Conservation (phyloP, 345 rosid genomes). For the Cochlearia excelsa region DNA sequence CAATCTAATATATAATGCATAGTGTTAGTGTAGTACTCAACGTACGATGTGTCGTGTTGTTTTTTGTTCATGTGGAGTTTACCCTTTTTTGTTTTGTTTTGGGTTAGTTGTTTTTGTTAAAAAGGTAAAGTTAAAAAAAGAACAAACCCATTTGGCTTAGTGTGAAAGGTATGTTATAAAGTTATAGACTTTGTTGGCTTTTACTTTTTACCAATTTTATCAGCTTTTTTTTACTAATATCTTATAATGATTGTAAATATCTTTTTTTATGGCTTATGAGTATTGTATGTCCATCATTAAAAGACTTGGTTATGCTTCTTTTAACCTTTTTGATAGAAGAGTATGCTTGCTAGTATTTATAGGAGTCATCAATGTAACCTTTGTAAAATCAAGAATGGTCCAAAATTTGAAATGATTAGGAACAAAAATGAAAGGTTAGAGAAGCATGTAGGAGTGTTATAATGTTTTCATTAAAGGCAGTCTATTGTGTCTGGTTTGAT, state of each 20-base stretch:
- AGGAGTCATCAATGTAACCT: not conserved
- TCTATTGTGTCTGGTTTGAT: constrained; percentile 14
- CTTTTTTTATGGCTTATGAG: not conserved
- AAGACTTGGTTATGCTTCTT: not conserved
- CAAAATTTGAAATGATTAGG: constrained; percentile 7
- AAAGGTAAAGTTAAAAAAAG: not conserved
- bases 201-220: constrained; percentile 9
- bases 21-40: constrained; percentile 12
- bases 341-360: not conserved
- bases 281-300: not conserved
- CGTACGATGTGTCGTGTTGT: constrained; percentile 24
- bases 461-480: constrained; percentile 23
- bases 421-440: constrained; percentile 22
- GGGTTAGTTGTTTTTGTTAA: constrained; percentile 22
- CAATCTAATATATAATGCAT: constrained; percentile 31
- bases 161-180: constrained; percentile 28
- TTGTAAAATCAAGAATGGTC: constrained; percentile 14
- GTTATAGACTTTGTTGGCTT: constrained; percentile 28
- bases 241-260: constrained; percentile 6
- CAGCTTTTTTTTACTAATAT: not conserved
- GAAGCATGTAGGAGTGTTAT: constrained; percentile 30
- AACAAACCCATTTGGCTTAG: constrained; percentile 15
- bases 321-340: not conserved
- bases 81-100: constrained; percentile 3
- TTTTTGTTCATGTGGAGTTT: constrained; percentile 29